Evolutionary conservation across 2,329 filamentous ascomycete species (phyloP), one percentile per base, ranked within the genome.

Genomic region (Aspergillus hiratsukae): DNA sequence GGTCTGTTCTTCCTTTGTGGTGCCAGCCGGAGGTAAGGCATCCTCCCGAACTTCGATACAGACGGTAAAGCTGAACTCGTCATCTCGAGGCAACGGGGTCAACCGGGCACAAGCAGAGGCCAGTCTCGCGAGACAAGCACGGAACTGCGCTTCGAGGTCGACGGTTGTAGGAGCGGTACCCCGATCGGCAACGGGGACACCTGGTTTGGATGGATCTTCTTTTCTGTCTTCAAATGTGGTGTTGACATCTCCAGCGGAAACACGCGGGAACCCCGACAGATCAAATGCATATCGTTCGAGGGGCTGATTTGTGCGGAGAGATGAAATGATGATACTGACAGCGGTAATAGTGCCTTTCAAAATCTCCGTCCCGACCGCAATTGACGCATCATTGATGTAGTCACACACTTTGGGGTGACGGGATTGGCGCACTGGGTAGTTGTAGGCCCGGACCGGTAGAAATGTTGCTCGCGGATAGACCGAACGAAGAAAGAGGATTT

Each of bases 341-440:
- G 77, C 76, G 29, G 80, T 77, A 37, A 85, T 81, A 54, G 75
- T 77, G 62, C 81, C 79, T 70, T 79, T 81, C 49, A 88, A 80
- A 37, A 96, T 80, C 75, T 95, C 88, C 3, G 78, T 79, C 58
- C 84, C 80, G 23, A 91, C 83, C 37, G 90, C 88, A 60, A 85
- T 78, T 45, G 94, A 83, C 62, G 91, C 90, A 71, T 94, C 89
- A 69, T 81, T 84, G 73, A 96, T 86, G 89, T 92, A 97, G 66
- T 85, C 78, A 80, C 90, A 95, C 61, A 96, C 88, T 64, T 84
- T 84, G 0, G 92, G 90, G 73, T 96, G 91, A 56, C 91, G 88
- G 58, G 86, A 93, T 71, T 96, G 91, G 66, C 89, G 87, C 48
- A 95, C 88, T 29, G 90, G 83, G 57, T 91, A 86, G 75, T 93